phyloP scores from a whole-genome alignment of 495 filamentous ascomycete species.

The Trichocladium uniseriatum region DNA sequence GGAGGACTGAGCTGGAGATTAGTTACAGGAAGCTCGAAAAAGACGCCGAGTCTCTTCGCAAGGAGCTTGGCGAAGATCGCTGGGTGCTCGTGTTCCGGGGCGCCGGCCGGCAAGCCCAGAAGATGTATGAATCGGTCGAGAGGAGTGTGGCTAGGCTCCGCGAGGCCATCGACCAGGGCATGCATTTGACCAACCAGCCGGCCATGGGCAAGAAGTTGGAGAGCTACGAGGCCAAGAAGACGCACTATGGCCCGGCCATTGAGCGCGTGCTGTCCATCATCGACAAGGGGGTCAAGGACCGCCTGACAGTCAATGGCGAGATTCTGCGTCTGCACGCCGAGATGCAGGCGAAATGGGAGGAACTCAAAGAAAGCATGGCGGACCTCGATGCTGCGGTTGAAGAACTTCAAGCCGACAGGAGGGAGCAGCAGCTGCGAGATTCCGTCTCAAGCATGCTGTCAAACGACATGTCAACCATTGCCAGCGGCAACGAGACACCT shows the following conservation, averaged over 20 bases:
- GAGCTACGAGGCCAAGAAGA: conserved; percentile 90
- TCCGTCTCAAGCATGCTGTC: conserved; percentile 89
- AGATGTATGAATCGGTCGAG: conserved; percentile 89
- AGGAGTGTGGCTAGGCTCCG: conserved; percentile 72
- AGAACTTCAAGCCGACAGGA: conserved; percentile 56
- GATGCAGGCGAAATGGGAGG: conserved; percentile 68
- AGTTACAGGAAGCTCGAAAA: conserved; percentile 73
- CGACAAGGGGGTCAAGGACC: conserved; percentile 81
- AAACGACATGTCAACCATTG: conserved; percentile 67
- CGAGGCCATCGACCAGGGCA: conserved; percentile 65
- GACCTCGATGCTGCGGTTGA: conserved; percentile 67
- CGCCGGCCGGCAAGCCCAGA: conserved; percentile 83
- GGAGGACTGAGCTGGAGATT: conserved; percentile 59
- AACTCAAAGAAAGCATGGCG: conserved; percentile 62
- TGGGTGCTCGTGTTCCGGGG: conserved; percentile 94
- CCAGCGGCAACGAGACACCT: conserved; percentile 68
- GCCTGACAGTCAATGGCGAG: conserved; percentile 90
- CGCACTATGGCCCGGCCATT: conserved; percentile 91
- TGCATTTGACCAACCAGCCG: conserved; percentile 58
- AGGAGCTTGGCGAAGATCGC: conserved; percentile 85
- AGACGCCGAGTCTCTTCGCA: conserved; percentile 77
- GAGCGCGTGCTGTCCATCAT: conserved; percentile 84
- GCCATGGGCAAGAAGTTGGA: conserved; percentile 71
- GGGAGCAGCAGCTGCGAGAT: conserved; percentile 71
- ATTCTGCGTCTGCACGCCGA: conserved; percentile 75